Evolutionary conservation across 495 filamentous ascomycete species (phyloP), one percentile per base, ranked within the genome.

Genomic region (Cercophora scortea): DNA sequence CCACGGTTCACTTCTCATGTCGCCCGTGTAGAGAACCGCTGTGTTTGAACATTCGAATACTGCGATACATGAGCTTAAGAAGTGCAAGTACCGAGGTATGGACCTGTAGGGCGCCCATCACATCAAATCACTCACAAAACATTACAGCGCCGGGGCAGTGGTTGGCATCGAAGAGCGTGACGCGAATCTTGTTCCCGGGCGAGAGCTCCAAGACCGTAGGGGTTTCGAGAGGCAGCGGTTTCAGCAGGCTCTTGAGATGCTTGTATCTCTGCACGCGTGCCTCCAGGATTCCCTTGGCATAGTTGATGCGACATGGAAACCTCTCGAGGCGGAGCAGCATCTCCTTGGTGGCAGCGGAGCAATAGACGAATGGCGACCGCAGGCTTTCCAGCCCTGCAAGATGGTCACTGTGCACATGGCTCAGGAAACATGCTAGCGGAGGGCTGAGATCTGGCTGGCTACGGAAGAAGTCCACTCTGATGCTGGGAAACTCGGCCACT

Each of bases 361-460:
- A 96, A 66, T 95, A 95, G 43, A 97, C 80, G 58, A 94, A 95
- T 0, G 88, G 86, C 19, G 85, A 76, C 35, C 79, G 79, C 46
- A 87, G 75, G 46, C 74, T 83, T 61, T 96, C 92, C 32, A 96
- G 77, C 1, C 92, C 92, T 51, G 78, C 79, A 7, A 96, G 77
- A 67, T 97, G 91, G 56, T 96, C 91, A 51, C 85, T 94, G 64
- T 96, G 92, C 10, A 95, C 84, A 79, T 97, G 92, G 61, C 86
- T 92, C 39, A 97, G 75, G 62, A 97, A 95, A 63, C 87, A 95
- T 13, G 88, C 90, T 42, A 94, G 63, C 2, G 91, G 88, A 32
- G 86, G 76, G 32, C 67, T 74, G 15, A 65, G 67, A 0, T 72
- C 75, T 16, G 71, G 75, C 17, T 71, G 70, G 15, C 71, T 71